Conservation (phyloP, 1,139 yeast genomes). For the Yamadazyma conglobata region DNA sequence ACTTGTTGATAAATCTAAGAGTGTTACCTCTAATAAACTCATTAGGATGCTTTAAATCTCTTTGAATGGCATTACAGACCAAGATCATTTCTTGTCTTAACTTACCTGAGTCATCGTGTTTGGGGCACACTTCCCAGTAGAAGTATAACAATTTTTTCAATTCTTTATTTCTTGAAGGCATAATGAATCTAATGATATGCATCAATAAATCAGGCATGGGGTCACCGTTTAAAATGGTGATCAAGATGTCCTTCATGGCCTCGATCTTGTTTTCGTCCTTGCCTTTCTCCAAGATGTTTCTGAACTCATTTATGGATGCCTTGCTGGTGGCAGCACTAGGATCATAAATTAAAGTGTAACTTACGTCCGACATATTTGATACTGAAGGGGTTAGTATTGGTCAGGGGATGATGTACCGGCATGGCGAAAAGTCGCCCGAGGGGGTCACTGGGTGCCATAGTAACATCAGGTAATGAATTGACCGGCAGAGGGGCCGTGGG, state of each 20-base stretch:
- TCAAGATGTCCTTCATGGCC: constrained; percentile 84
- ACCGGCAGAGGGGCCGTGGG: too few relatives aligned
- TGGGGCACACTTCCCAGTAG: constrained; percentile 98
- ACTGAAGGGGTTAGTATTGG: too few relatives aligned
- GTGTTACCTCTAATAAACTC: constrained; percentile 96
- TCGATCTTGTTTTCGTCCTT: constrained; percentile 83
- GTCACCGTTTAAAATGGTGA: constrained; percentile 89
- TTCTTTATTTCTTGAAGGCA: constrained; percentile 92
- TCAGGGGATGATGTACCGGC: too few relatives aligned
- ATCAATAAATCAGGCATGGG: constrained; percentile 91
- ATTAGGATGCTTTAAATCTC: constrained; percentile 96
- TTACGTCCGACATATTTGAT: constrained; percentile 49
- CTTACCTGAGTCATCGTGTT: constrained; percentile 81
- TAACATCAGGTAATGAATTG: too few relatives aligned
- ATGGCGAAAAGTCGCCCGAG: too few relatives aligned
- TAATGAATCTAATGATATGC: constrained; percentile 95
- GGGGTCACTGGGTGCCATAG: too few relatives aligned
- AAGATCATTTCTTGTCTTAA: constrained; percentile 98
- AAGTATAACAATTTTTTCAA: constrained; percentile 89
- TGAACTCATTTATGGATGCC: constrained; percentile 74
- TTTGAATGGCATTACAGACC: constrained; percentile 96
- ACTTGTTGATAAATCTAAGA: constrained; percentile 82
- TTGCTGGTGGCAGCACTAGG: constrained; percentile 70
- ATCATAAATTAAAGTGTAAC: constrained; percentile 74
- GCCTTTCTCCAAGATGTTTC: constrained; percentile 80